These are phyloP conservation scores for Ophiostoma tasmaniense DNA, from an alignment of 2,329 filamentous ascomycete genomes.

Conservation along the genomic window DNA sequence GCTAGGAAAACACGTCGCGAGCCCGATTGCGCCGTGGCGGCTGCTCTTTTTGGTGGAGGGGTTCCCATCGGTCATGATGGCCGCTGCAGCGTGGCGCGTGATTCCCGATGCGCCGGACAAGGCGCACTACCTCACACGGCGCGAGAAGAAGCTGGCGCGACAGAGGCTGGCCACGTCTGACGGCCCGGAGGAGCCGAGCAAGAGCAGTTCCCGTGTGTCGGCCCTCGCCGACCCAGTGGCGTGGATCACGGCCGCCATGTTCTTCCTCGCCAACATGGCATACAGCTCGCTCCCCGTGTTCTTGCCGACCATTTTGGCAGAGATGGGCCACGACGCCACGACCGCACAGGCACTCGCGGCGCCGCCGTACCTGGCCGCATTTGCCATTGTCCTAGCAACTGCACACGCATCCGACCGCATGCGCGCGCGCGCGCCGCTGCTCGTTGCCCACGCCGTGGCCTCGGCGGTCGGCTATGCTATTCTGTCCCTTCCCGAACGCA, in stretches of 20 bases:
- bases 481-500: slow-evolving; percentile 48
- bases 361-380: slow-evolving; percentile 67
- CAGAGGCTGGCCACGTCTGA: slow-evolving; percentile 45
- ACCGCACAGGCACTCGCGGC: slow-evolving; percentile 70
- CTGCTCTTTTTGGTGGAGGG: slow-evolving; percentile 77
- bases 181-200: slow-evolving; percentile 4
- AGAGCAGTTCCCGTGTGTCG: too few relatives aligned
- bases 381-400: slow-evolving; percentile 61
- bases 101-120: slow-evolving; percentile 68
- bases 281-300: slow-evolving; percentile 85
- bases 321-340: slow-evolving; percentile 63
- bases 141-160: slow-evolving; percentile 61
- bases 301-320: slow-evolving; percentile 67
- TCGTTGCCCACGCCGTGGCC: slow-evolving; percentile 60
- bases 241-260: slow-evolving; percentile 72
- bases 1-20: slow-evolving; percentile 37
- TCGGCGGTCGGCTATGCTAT: slow-evolving; percentile 52
- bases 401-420: slow-evolving; percentile 62
- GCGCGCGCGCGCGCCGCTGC: slow-evolving; percentile 53
- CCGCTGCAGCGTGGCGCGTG: slow-evolving; percentile 62
- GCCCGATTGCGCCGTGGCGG: slow-evolving; percentile 73
- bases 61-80: slow-evolving; percentile 70
- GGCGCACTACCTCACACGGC: slow-evolving; percentile 53
- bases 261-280: slow-evolving; percentile 80
- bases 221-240: slow-evolving; percentile 53